Conservation (phyloP, 2,329 filamentous ascomycete genomes). For the Alternaria brassicicola region DNA sequence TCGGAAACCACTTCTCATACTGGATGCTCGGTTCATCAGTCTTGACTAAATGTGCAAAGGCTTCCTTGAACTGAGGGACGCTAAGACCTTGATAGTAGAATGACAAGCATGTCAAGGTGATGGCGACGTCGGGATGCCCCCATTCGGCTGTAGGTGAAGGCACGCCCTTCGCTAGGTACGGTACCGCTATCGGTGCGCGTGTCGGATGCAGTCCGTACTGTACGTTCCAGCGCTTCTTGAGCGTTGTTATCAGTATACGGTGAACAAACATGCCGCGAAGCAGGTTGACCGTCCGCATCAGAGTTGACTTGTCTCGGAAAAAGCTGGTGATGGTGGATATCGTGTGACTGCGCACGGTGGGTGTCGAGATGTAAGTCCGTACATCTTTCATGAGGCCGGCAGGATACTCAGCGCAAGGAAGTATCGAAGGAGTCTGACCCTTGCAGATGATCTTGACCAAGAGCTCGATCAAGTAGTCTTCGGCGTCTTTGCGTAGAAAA, state of each 20-base stretch:
- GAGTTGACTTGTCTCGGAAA: constrained; percentile 48
- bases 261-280: constrained; percentile 68
- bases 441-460: constrained; percentile 44
- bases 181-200: constrained; percentile 68
- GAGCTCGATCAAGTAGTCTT: constrained; percentile 33
- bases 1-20: constrained; percentile 63
- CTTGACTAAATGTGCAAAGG: constrained; percentile 59
- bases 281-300: constrained; percentile 58
- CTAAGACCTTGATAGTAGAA: constrained; percentile 68
- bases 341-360: constrained; percentile 22
- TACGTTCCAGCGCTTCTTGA: constrained; percentile 71
- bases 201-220: constrained; percentile 57
- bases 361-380: constrained; percentile 41
- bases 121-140: constrained; percentile 67
- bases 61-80: constrained; percentile 56
- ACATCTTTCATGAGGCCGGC: constrained; percentile 31
- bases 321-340: constrained; percentile 28
- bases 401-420: constrained; percentile 33
- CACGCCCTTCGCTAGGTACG: constrained; percentile 66
- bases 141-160: constrained; percentile 69
- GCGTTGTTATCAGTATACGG: constrained; percentile 63
- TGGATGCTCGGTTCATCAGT: constrained; percentile 63
- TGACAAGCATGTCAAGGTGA: constrained; percentile 54
- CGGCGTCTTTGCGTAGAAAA: constrained; percentile 56
- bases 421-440: constrained; percentile 28